Evolutionary conservation across 1,139 yeast species (phyloP).

Genomic region (Pichia sp.): DNA sequence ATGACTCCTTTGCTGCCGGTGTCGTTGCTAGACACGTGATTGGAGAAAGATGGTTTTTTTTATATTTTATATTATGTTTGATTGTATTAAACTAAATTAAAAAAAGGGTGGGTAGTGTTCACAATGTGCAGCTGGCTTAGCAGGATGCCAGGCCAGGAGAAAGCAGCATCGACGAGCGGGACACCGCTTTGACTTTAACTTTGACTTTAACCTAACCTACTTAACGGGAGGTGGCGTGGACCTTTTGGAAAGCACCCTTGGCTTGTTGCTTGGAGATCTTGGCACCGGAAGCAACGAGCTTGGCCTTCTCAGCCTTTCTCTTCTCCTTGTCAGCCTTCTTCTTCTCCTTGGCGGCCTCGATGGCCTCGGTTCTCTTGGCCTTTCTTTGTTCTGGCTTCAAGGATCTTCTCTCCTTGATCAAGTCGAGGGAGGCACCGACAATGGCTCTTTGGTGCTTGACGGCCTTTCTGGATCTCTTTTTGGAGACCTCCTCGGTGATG

Average conservation of each 20-base stretch:
- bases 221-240: slow-evolving; percentile 95
- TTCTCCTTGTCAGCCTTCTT: slow-evolving; percentile 90
- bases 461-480: slow-evolving; percentile 96
- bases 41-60: neutral
- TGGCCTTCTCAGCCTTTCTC: slow-evolving; percentile 93
- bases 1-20: neutral
- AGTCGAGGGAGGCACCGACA: slow-evolving; percentile 98
- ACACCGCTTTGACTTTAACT: neutral
- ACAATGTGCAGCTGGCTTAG: neutral
- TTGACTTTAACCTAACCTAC: neutral
- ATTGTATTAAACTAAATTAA: slow-evolving; percentile 1
- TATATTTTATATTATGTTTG: neutral
- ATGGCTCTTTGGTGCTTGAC: slow-evolving; percentile 98
- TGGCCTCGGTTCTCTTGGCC: slow-evolving; percentile 92
- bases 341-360: slow-evolving; percentile 90
- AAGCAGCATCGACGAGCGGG: neutral
- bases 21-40: no score
- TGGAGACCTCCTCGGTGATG: slow-evolving; percentile 94
- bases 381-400: slow-evolving; percentile 96
- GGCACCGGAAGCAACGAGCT: slow-evolving; percentile 69
- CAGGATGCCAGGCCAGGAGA: neutral
- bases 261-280: slow-evolving; percentile 78
- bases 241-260: slow-evolving; percentile 95
- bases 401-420: slow-evolving; percentile 96
- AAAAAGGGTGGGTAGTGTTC: neutral